A percentile compares a stretch with the other conserved stretches of the same genome.
Conservation (phyloP, 179 eudicot genomes). For the Silene noctiflora region DNA sequence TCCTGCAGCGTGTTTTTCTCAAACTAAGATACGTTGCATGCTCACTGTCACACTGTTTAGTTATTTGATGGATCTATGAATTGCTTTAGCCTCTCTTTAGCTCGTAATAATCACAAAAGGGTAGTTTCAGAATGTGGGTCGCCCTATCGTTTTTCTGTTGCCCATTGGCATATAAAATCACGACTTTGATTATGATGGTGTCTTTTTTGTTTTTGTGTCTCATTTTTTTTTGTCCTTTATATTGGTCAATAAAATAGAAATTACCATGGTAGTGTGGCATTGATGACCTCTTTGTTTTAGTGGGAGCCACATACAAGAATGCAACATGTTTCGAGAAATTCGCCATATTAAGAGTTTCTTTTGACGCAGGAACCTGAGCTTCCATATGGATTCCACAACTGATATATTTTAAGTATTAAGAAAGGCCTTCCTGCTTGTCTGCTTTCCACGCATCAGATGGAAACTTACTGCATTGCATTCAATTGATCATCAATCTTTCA, state of each 20-base stretch:
- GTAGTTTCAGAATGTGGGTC: background rate
- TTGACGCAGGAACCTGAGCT: constrained; percentile 94
- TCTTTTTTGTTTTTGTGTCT: background rate
- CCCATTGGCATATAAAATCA: background rate
- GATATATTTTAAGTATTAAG: constrained; percentile 49
- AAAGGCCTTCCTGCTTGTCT: constrained; percentile 56
- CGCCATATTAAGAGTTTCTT: constrained; percentile 71
- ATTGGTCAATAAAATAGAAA: background rate
- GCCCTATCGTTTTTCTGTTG: background rate
- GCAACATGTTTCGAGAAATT: constrained; percentile 38
- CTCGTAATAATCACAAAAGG: background rate
- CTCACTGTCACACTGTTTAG: background rate
- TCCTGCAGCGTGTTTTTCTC: background rate
- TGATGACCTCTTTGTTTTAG: constrained; percentile 16
- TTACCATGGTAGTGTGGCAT: constrained; percentile 9
- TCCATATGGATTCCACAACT: constrained; percentile 63
- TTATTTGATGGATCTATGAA: background rate
- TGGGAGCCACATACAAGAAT: constrained; percentile 29
- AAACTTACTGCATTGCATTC: constrained; percentile 52
- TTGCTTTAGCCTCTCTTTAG: background rate
- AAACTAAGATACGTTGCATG: background rate
- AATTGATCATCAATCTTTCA: constrained; percentile 46
- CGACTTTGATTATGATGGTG: background rate
- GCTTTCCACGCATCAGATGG: constrained; percentile 62
- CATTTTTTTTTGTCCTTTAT: background rate